Evolutionary conservation across 805 yeast genomes (phyloP), one percentile per base, ranked within the genome.

Genomic region (Metschnikowia similis): DNA sequence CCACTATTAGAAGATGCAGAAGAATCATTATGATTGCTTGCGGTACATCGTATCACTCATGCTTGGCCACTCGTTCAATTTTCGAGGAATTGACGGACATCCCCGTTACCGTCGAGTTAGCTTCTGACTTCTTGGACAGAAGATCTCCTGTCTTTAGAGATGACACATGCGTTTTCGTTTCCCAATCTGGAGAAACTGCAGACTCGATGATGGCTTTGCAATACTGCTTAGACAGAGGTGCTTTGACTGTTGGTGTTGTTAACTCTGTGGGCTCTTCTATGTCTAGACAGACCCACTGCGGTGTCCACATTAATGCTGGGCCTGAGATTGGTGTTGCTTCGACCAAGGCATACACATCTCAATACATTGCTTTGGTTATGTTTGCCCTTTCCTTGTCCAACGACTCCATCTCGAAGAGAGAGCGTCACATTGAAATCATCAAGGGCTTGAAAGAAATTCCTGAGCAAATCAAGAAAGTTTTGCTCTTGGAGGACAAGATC

Each of bases 291-390:
- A 94, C 99, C 21, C 96, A 91, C 71, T 94, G 99, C 77, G 99
- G 99, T 82, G 97, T 94, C 50, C 99, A 94, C 70, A 91, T 94
- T 67, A 94, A 94, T 66, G 99, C 99, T 44, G 99, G 99, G 57
- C 99, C 99, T 41, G 99, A 94, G 74, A 94, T 94, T 56, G 98
- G 99, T 70, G 99, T 94, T 59, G 99, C 99, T 9, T 90, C 97
- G 10, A 94, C 99, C 43, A 94, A 94, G 74, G 99, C 99, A 29
- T 94, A 94, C 76, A 94, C 99, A 7, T 94, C 99, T 9, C 99
- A 94, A 70, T 94, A 84, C 70, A 91, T 95, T 69, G 98, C 99
- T 0, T 76, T 94, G 56, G 97, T 92, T 4, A 89, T 94, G 97
- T 80, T 94, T 74, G 98, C 98, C 0, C 79, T 94, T 48, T 89